Evolutionary conservation across 306 rosid species (phyloP), one percentile per base, ranked within the genome.

Genomic region (Nissolia schottii): DNA sequence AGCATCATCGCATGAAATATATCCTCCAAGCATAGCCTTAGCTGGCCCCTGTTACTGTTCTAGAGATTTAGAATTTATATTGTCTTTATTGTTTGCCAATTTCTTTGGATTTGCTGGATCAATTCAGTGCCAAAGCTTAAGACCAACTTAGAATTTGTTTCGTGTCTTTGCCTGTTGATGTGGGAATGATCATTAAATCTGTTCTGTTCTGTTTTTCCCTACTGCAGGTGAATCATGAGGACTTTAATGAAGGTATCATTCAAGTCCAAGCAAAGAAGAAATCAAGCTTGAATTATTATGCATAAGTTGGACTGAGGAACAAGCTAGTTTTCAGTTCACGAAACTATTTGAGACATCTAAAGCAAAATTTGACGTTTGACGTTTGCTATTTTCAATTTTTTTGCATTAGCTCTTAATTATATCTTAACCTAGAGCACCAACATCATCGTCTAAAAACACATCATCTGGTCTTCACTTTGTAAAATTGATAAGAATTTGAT

Each of bases 221-320:
- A 74, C 46, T 63, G 43, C 57, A 91, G 96, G 96, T 95, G 65
- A 95, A 91, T 73, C 99, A 95, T 4, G 97, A 91, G 66, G 99
- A 95, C 76, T 95, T 89, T 4, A 91, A 95, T 77, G 96, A 95
- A 83, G 99, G 99, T 35, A 91, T 91, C 35, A 91, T 89, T 60
- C 93, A 89, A 79, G 96, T 95, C 77, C 97, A 95, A 70, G 97
- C 97, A 18, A 89, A 91, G 90, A 95, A 91, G 90, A 91, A 89
- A 50, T 76, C 96, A 18, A 95, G 99, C 87, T 77, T 91, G 68
- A 89, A 91, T 49, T 95, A 95, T 71, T 92, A 95, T 75, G 99
- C 96, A 27, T 93, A 82, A 79, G 71, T 31, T 76, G 76, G 56
- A 61, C 57, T 43, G 31, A 35, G 69, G 56, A 25, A 49, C 63